phyloP scores from a whole-genome alignment of 179 eudicot species.

The Gypsophila paniculata region DNA sequence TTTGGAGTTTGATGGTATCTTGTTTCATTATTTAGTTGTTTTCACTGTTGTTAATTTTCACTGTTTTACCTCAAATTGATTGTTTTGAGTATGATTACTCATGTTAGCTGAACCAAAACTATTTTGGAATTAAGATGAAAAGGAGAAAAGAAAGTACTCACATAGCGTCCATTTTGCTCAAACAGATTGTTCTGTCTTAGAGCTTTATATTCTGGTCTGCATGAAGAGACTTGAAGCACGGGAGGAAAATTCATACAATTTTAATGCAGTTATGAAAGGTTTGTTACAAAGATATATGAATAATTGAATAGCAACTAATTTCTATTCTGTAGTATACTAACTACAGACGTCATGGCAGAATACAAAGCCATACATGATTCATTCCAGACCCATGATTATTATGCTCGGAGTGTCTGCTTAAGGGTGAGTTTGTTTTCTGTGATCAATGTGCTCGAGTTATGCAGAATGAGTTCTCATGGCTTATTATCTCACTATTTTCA shows the following conservation, averaged over 20 bases:
- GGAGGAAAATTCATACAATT: conserved; percentile 74
- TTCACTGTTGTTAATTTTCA: too few species aligned
- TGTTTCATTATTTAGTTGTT: too few species aligned
- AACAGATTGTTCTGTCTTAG: conserved; percentile 80
- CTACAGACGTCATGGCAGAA: conserved; percentile 43
- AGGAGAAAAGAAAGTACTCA: neutral
- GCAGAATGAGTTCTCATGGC: conserved; percentile 10
- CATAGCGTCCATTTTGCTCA: conserved; percentile 14
- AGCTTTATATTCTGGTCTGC: conserved; percentile 77
- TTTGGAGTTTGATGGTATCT: too few species aligned
- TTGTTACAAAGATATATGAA: conserved; percentile 11
- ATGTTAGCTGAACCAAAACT: too few species aligned
- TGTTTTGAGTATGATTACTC: too few species aligned
- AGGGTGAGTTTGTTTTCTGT: conserved; percentile 45
- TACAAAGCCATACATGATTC: conserved; percentile 73
- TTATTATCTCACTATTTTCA: conserved; percentile 29
- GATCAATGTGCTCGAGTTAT: neutral
- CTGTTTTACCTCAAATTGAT: too few species aligned
- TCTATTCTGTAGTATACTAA: conserved; percentile 7
- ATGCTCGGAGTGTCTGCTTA: conserved; percentile 64
- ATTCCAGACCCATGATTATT: conserved; percentile 67
- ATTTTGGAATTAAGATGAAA: too few species aligned
- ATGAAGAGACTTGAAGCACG: conserved; percentile 84
- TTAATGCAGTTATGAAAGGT: conserved; percentile 90
- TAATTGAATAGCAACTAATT: neutral